Base-by-base conservation (phyloP, 2,329 filamentous ascomycete species). In the Tolypocladium album region DNA sequence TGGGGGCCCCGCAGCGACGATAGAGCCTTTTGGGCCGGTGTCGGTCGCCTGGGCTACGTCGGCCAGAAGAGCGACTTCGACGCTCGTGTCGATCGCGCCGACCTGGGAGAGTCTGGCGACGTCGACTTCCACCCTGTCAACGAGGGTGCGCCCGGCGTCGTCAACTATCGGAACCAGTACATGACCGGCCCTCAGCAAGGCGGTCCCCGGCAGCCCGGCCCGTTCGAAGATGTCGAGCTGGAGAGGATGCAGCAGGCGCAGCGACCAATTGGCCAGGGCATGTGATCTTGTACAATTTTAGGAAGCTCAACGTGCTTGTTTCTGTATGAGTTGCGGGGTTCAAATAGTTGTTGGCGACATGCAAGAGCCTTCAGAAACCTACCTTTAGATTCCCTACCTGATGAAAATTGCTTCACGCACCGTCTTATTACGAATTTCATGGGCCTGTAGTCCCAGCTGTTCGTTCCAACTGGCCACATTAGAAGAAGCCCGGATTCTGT, bases 1-100 rank as follows among this genome's bases (percentile, higher is more conserved):
- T 96, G 92, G 92, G 91, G 88, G 3, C 87, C 91, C 0, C 81
- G 92, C 57, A 89, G 83, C 67, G 78, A 79, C 52, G 81, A 87
- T 59, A 81, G 90, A 62, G 89, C 90, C 0, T 96, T 92, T 71
- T 91, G 88, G 78, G 86, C 89, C 22, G 89, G 88, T 15, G 81
- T 90, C 1, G 89, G 84, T 1, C 81, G 80, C 52, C 76, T 79
- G 63, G 83, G 81, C 62, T 85, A 82, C 65, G 80, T 80, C 13
- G 79, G 77, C 15, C 74, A 79, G 63, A 62, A 72, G 11, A 67
- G 67, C 38, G 66, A 70, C 56, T 61, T 65, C 42, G 64, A 61
- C 7, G 64, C 64, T 40, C 62, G 58, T 45, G 64, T 60, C 17
- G 65, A 66, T n/a, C 60, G 62, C 31, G 57, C 64, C 13, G 68